phyloP scores from a whole-genome alignment of 2,329 filamentous ascomycete genomes.

The Aspergillus alliaceus region DNA sequence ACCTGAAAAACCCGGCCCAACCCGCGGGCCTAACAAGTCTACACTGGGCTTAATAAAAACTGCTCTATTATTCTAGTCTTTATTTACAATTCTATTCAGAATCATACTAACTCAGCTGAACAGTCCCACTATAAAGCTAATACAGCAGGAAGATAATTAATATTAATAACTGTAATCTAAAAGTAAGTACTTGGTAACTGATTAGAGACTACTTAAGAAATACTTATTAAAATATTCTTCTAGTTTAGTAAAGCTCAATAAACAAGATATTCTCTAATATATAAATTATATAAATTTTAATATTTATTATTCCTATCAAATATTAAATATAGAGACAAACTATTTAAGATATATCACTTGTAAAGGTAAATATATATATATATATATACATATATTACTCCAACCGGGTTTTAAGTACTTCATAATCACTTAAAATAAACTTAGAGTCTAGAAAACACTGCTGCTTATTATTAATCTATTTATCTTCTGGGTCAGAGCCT shows the following conservation, averaged over 20 bases:
- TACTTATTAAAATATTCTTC: not conserved
- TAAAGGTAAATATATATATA: constrained; percentile 7
- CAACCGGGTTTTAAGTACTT: not conserved
- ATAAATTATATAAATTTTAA: constrained; percentile 3
- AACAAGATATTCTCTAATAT: constrained; percentile 5
- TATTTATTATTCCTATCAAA: constrained; percentile 6
- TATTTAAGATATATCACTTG: not conserved
- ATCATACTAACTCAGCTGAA: constrained; percentile 3
- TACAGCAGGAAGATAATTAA: not conserved
- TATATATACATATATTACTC: not conserved
- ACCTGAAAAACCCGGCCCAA: too few relatives aligned
- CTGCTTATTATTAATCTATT: not conserved
- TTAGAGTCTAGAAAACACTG: not conserved
- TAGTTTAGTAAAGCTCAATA: constrained; percentile 13
- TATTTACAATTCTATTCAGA: constrained; percentile 3
- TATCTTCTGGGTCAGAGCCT: constrained; percentile 1
- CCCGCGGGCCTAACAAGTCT: too few relatives aligned
- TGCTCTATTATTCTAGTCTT: not conserved
- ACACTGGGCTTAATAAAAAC: constrained; percentile 3
- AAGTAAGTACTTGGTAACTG: not conserved
- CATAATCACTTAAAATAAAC: not conserved
- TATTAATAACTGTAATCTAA: not conserved
- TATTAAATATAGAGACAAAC: constrained; percentile 3
- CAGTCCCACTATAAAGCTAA: not conserved
- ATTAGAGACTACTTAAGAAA: not conserved